Evolutionary conservation across 176 grass and related monocot species (phyloP).

Genomic region (Cenchrus americanus): DNA sequence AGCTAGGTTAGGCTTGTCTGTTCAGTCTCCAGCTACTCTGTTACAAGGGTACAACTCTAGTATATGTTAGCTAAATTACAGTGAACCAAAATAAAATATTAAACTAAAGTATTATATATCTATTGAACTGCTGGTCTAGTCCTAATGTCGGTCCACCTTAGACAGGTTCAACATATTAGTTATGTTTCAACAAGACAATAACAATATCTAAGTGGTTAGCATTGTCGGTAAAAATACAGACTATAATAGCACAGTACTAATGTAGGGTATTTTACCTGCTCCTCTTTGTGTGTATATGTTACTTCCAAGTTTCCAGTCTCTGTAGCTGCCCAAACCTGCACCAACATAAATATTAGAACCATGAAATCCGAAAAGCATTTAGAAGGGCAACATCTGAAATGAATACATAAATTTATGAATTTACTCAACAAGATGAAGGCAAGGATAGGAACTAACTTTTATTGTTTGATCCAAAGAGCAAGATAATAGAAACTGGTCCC

Average conservation of each 20-base stretch:
- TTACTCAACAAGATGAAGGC: constrained; percentile 27
- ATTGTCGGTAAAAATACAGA: neutral
- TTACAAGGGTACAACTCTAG: neutral
- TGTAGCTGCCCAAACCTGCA: constrained; percentile 84
- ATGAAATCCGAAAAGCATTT: constrained; percentile 11
- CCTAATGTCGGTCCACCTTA: neutral
- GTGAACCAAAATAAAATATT: neutral
- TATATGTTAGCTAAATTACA: constrained; percentile 13
- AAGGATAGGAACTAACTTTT: constrained; percentile 65
- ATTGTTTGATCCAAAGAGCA: constrained; percentile 93
- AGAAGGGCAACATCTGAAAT: constrained; percentile 4
- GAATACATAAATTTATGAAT: neutral
- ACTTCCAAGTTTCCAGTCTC: constrained; percentile 85
- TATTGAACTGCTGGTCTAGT: neutral
- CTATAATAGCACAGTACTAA: neutral
- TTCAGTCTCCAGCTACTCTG: neutral
- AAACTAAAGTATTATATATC: neutral
- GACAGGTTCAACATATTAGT: neutral
- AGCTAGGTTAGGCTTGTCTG: neutral
- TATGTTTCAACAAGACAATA: neutral
- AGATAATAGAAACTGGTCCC: constrained; percentile 97
- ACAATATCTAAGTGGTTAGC: neutral
- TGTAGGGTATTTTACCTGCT: constrained; percentile 60
- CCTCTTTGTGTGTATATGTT: constrained; percentile 93
- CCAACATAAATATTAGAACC: constrained; percentile 29